Conservation (phyloP, 768 basidiomycete genomes). For the Serendipita sp. region DNA sequence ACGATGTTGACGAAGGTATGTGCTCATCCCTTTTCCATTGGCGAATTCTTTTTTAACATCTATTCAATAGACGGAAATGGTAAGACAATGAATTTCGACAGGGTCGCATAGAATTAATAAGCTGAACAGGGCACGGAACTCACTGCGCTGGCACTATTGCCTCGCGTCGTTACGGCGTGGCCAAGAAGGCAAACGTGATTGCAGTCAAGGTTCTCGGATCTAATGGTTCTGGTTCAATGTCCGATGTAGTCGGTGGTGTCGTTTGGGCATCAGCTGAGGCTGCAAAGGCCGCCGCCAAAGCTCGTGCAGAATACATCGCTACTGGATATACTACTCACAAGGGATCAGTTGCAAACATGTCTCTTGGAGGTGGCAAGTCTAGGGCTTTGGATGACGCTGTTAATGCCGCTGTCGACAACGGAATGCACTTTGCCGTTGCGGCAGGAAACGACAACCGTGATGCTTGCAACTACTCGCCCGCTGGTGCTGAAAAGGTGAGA, state of each 20-base stretch:
- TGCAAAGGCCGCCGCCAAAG: slow-evolving; percentile 37
- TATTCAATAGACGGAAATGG: slow-evolving; percentile 16
- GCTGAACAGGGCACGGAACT: slow-evolving; percentile 20
- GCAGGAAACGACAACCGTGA: slow-evolving; percentile 65
- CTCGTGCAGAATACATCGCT: slow-evolving; percentile 44
- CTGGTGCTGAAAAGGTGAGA: slow-evolving; percentile 38
- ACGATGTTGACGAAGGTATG: slow-evolving; percentile 66
- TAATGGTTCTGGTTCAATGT: slow-evolving; percentile 89
- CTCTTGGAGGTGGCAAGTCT: slow-evolving; percentile 90
- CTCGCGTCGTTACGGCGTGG: slow-evolving; percentile 86
- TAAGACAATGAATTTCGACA: background rate
- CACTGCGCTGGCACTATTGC: slow-evolving; percentile 95
- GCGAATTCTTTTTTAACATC: background rate
- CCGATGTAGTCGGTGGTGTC: slow-evolving; percentile 83
- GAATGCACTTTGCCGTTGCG: slow-evolving; percentile 93
- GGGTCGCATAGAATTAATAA: background rate
- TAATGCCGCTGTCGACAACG: slow-evolving; percentile 63
- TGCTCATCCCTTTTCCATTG: background rate
- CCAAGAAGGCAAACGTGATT: slow-evolving; percentile 77
- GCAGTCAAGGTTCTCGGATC: slow-evolving; percentile 92
- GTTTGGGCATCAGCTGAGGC: slow-evolving; percentile 48
- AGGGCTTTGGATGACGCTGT: slow-evolving; percentile 70
- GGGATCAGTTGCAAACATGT: slow-evolving; percentile 96
- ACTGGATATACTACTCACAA: slow-evolving; percentile 73
- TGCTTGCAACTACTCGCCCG: slow-evolving; percentile 88